A percentile compares a stretch with the other conserved stretches of the same genome.
These are phyloP conservation scores for Mucuna pruriens DNA, from an alignment of 306 rosid genomes.

Conservation along the genomic window DNA sequence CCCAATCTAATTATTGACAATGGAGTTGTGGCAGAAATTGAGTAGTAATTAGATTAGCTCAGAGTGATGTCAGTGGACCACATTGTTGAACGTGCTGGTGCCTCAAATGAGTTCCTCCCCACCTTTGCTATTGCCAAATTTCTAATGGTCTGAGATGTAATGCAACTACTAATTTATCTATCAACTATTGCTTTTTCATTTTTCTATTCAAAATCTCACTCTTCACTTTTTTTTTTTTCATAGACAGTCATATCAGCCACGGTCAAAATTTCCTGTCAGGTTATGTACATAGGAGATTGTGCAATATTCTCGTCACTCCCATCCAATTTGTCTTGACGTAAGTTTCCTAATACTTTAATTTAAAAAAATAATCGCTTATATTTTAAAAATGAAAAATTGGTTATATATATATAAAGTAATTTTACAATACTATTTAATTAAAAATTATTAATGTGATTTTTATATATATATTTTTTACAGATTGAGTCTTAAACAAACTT, in stretches of 20 bases:
- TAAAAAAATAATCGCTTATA: too few species aligned
- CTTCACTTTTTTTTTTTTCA: background rate
- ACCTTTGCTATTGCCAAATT: background rate
- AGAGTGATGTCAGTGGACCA: constrained; percentile 42
- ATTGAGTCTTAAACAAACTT: too few species aligned
- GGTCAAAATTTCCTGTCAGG: background rate
- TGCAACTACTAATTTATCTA: background rate
- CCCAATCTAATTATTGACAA: constrained; percentile 33
- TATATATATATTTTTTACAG: too few species aligned
- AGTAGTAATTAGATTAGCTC: constrained; percentile 44
- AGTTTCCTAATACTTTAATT: too few species aligned
- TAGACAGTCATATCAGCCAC: background rate
- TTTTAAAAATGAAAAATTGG: too few species aligned
- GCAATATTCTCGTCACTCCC: background rate
- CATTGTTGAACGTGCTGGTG: constrained; percentile 1
- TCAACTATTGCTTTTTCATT: background rate
- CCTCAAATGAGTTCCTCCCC: too few species aligned
- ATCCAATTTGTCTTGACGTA: background rate
- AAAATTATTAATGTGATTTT: too few species aligned
- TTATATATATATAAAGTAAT: too few species aligned
- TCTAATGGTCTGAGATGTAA: background rate
- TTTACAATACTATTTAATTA: too few species aligned
- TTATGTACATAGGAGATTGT: background rate
- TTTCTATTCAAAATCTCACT: background rate
- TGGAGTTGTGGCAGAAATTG: constrained; percentile 39